Conservation (phyloP, 768 basidiomycete species). For the Hypholoma fasciculare region DNA sequence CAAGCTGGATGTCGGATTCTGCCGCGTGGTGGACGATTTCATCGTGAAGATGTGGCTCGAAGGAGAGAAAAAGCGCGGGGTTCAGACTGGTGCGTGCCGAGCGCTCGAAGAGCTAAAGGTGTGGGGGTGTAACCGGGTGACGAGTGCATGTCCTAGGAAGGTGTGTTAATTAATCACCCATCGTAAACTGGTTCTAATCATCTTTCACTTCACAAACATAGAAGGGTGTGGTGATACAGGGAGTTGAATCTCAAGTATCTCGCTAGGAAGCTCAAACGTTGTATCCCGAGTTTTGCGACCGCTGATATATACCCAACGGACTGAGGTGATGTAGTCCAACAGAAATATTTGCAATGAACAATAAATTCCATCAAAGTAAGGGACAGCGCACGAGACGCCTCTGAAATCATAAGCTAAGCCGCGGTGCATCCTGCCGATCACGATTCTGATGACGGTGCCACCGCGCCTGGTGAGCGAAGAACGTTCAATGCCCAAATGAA, state of each 20-base stretch:
- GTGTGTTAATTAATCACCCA: constrained; percentile 23
- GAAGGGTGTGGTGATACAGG: constrained; percentile 16
- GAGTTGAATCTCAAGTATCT: constrained; percentile 15
- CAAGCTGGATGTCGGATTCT: constrained; percentile 82
- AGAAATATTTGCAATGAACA: no score
- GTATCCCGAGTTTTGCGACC: no score
- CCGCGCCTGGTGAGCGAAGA: no score
- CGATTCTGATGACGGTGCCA: no score
- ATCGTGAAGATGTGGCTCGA: constrained; percentile 69
- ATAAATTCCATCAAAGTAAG: no score
- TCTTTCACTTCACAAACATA: neutral
- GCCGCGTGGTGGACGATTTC: constrained; percentile 81
- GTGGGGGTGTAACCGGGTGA: constrained; percentile 56
- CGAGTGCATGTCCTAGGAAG: constrained; percentile 38
- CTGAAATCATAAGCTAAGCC: no score
- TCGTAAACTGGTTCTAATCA: neutral
- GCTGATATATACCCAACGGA: no score
- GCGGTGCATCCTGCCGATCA: no score
- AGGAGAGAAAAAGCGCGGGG: constrained; percentile 25
- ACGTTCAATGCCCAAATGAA: no score
- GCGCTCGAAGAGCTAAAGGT: constrained; percentile 46
- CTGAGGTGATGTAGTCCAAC: no score
- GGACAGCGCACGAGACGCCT: no score
- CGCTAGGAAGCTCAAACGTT: neutral
- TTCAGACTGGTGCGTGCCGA: constrained; percentile 31